Percentiles rank a stretch among this genome's conserved stretches.
phyloP scores from a whole-genome alignment of 306 rosid species.

The Cajanus cajan region DNA sequence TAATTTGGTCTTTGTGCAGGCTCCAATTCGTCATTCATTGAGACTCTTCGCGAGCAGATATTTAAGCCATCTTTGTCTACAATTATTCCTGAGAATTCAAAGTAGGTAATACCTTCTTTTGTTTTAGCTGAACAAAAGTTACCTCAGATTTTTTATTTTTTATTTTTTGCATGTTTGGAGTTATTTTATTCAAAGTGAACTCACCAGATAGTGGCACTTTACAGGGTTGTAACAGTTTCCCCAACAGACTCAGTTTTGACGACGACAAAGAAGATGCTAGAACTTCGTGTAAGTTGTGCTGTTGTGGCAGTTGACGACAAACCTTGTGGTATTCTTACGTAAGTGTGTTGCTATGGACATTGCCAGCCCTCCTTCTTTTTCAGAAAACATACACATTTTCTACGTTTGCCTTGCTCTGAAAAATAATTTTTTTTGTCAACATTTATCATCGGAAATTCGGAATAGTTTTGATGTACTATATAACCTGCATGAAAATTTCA shows the following conservation, averaged over 20 bases:
- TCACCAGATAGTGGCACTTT: conserved; percentile 35
- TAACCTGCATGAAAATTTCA: conserved; percentile 36
- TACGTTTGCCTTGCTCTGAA: background rate
- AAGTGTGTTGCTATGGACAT: conserved; percentile 32
- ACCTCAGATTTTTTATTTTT: background rate
- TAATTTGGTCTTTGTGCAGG: conserved; percentile 53
- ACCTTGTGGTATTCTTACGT: conserved; percentile 93
- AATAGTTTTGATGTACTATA: conserved; percentile 14
- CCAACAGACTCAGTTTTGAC: conserved; percentile 72
- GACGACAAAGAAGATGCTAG: conserved; percentile 82
- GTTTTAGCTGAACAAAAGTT: conserved; percentile 16
- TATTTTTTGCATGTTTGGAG: background rate
- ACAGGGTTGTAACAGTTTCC: conserved; percentile 72
- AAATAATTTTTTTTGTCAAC: background rate
- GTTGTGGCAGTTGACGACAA: conserved; percentile 71
- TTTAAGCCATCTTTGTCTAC: conserved; percentile 94
- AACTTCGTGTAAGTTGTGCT: conserved; percentile 66
- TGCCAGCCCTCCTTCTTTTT: background rate
- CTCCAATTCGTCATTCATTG: conserved; percentile 75
- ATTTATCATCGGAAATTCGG: background rate
- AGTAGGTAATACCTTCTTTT: conserved; percentile 87
- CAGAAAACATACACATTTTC: background rate
- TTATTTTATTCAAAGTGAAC: conserved; percentile 8
- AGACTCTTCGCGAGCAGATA: conserved; percentile 82
- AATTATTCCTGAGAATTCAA: conserved; percentile 83